These are phyloP conservation scores for Lactarius quietus DNA, from an alignment of 768 basidiomycete species.

Conservation along the genomic window DNA sequence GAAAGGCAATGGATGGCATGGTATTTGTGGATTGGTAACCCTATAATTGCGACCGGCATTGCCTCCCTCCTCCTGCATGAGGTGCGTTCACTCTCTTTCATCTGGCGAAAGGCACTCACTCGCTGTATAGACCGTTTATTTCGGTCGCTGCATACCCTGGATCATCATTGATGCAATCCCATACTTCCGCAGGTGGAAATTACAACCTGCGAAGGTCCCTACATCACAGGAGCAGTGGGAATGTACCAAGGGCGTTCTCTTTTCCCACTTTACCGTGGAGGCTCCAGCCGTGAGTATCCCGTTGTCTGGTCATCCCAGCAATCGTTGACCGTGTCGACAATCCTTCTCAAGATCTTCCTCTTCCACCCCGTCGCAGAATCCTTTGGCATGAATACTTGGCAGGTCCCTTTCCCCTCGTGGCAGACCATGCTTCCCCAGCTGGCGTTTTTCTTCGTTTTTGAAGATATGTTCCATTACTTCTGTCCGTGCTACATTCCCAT, in stretches of 20 bases:
- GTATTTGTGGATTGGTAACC: constrained; percentile 86
- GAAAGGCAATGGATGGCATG: constrained; percentile 83
- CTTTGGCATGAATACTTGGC: constrained; percentile 88
- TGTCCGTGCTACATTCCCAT: constrained; percentile 40
- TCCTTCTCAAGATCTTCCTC: constrained; percentile 67
- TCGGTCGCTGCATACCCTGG: constrained; percentile 93
- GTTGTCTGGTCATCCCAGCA: not conserved
- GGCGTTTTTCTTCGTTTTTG: constrained; percentile 89
- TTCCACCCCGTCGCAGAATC: constrained; percentile 88
- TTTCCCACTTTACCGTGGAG: constrained; percentile 95
- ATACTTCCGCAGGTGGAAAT: constrained; percentile 91
- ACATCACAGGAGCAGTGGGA: constrained; percentile 85
- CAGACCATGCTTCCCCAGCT: constrained; percentile 72
- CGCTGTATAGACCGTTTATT: constrained; percentile 77
- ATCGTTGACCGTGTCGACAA: not conserved
- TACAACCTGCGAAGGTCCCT: constrained; percentile 84
- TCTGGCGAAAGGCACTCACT: not conserved
- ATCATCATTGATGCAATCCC: constrained; percentile 93
- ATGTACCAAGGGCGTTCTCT: constrained; percentile 90
- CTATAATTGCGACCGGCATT: constrained; percentile 87
- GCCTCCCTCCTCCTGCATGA: constrained; percentile 94
- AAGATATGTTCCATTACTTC: constrained; percentile 93
- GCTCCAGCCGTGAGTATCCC: constrained; percentile 66
- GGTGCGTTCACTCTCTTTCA: constrained; percentile 45
- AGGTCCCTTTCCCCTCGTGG: constrained; percentile 84